A percentile compares a stretch with the other conserved stretches of the same genome.
phyloP scores from a whole-genome alignment of 2,329 filamentous ascomycete species.

The Phialophora verrucosa region DNA sequence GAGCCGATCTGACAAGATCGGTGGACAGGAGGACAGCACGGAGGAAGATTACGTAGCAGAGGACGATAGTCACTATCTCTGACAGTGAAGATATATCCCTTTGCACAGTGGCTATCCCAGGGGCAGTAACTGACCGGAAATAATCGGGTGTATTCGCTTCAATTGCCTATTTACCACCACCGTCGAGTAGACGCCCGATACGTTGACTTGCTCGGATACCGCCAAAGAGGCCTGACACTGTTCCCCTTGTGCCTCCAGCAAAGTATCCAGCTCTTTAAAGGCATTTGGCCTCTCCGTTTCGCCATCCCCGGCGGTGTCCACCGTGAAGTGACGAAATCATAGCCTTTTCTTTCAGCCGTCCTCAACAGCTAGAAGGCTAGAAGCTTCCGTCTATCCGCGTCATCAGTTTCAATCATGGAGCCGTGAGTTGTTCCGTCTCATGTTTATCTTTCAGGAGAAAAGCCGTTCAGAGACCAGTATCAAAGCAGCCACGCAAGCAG shows the following conservation, averaged over 20 bases:
- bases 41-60: background rate
- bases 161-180: background rate
- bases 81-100: background rate
- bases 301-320: background rate
- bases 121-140: background rate
- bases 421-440: too few relatives aligned
- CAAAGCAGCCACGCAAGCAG: background rate
- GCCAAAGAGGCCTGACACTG: background rate
- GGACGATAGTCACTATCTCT: background rate
- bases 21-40: background rate
- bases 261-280: background rate
- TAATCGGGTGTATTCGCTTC: background rate
- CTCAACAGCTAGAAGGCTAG: background rate
- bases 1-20: background rate
- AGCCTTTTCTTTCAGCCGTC: background rate
- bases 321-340: background rate
- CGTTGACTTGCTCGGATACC: background rate
- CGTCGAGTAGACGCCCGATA: background rate
- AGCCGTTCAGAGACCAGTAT: background rate
- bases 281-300: too few relatives aligned
- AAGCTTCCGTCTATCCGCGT: too few relatives aligned
- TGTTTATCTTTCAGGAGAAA: background rate
- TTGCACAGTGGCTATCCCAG: background rate
- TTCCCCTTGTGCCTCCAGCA: background rate
- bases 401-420: background rate